Base-by-base conservation (phyloP, 257 asterid species). In the Fraxinus quadrangulata region DNA sequence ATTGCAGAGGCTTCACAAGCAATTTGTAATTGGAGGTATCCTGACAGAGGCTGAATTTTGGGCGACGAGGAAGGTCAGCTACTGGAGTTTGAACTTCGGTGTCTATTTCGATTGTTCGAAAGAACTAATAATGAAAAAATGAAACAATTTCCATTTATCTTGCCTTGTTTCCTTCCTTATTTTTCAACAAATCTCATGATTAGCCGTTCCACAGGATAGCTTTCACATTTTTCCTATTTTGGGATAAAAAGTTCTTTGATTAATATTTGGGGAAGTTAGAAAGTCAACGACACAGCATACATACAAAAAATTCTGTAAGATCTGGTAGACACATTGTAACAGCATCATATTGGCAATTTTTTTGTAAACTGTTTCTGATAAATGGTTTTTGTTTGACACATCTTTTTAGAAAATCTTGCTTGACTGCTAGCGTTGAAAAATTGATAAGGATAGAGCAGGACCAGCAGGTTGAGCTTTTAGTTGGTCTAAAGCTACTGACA, bases 1-100 rank as follows among this genome's bases (percentile, higher is more conserved):
- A 84, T 82, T 93, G 81, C 97, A 92, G 90, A 89, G 84, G 83
- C 94, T 90, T 77, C 98, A 93, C 92, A 92, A 88, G 91, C 90
- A 93, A 81, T 84, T 96, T 77, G 98, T 96, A 72, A 88, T 84
- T 81, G 94, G 89, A 80, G 92, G 94, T 77, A 86, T 85, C 78
- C 86, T 96, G 80, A 85, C 97, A 23, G 99, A 96, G 82, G 97
- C 91, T 78, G 99, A 96, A 83, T 96, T 96, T 86, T 96, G 99
- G 99, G 97, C 99, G 1, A 84, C 97, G 17, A 86, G 97, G 84
- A 93, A 96, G 99, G 99, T 92, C 78, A 82, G 96, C 80, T 66
- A 74, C 77, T 84, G 78, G 80, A 85, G 39, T 69, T 49, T 51
- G 69, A 63, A 23, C 69, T 63, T 63, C 68, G 69, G 63, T 63